Evolutionary conservation across 345 rosid genomes (phyloP).

Genomic region (Populus nigra): DNA sequence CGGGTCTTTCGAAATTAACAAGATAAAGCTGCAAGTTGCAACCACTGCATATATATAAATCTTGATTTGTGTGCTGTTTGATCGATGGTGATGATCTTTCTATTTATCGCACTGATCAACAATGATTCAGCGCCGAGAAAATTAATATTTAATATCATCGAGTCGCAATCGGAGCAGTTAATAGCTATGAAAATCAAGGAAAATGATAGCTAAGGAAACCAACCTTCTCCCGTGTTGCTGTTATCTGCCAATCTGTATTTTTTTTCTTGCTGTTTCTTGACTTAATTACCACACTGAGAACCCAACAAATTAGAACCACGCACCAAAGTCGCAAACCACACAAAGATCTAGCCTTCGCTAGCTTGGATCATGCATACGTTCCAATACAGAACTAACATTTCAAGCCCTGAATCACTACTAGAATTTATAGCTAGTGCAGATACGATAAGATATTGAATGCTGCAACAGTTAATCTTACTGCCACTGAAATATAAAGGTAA

Average conservation of each 20-base stretch:
- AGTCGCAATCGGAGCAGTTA: neutral
- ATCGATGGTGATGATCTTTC: neutral
- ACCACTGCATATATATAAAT: no score
- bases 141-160: neutral
- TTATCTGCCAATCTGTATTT: neutral
- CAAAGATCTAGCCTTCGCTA: neutral
- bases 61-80: neutral
- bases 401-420: neutral
- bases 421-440: no score
- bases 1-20: neutral
- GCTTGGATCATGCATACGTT: neutral
- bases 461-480: neutral
- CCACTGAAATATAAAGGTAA: neutral
- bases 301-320: no score
- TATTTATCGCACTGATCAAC: neutral
- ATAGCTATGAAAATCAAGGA: neutral
- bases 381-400: neutral
- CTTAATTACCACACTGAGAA: no score
- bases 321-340: neutral
- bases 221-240: neutral
- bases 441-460: neutral
- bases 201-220: neutral
- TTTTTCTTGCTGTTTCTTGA: no score
- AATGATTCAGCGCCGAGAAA: neutral
- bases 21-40: neutral